Base-by-base conservation (phyloP, 306 rosid genomes). In the Clitoria ternatea region DNA sequence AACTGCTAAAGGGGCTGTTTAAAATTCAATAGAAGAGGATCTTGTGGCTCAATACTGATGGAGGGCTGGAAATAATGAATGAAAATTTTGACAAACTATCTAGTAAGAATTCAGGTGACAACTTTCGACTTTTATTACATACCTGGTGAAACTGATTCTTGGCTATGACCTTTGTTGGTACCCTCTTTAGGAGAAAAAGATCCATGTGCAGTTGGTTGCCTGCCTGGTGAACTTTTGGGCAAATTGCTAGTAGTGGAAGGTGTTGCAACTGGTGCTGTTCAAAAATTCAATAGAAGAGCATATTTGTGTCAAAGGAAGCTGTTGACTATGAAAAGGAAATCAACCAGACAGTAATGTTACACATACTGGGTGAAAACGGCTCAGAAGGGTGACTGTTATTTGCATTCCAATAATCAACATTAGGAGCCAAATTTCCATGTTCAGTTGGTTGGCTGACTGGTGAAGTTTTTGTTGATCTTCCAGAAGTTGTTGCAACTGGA, bases 361-460 rank as follows among this genome's bases (percentile, higher is more conserved):
- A 35, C 53, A 23, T 75, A 80, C 87, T 78, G 53, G 89, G 83
- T 12, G 77, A 33, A 82, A 80, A 26, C 39, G 85, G 77, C 75
- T 75, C 73, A 43, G 70, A 40, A 4, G 73, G 57, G 73, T 85
- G 85, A 80, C 60, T 83, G 62, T 55, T 67, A 43, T 30, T 79
- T 48, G 75, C 73, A 72, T 70, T 78, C 56, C 82, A 53, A 27
- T 44, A 69, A 50, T 43, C 74, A 36, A 49, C 12, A 20, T 60
- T 78, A 66, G 86, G 80, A 30, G 96, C 82, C 52, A 83, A 61
- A 73, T 36, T 74, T 71, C 68, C 86, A 54, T 77, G 85, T 52
- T 57, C 50, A 18, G 62, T 62, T 47, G 87, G 79, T 10, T 60
- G 81, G 52, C 74, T 64, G 62, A 66, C 80, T 7, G 96, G 85